phyloP scores from a whole-genome alignment of 2,329 filamentous ascomycete species.

The Curvularia sp. region DNA sequence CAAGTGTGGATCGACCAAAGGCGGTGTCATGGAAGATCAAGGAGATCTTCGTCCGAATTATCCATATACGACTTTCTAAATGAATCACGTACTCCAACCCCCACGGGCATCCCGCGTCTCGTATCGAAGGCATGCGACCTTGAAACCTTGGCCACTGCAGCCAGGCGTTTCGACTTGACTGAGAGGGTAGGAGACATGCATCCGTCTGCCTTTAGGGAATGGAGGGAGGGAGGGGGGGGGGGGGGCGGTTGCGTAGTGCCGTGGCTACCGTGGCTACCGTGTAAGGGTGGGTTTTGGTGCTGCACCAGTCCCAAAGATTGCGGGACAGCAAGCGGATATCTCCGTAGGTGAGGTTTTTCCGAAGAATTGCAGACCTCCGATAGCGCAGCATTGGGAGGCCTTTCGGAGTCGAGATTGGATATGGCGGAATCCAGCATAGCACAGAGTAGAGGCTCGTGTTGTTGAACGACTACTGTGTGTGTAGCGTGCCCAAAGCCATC shows the following conservation, averaged over 20 bases:
- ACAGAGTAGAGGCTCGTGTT: slow-evolving; percentile 14
- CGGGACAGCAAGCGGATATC: slow-evolving; percentile 14
- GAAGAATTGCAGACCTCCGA: slow-evolving; percentile 10
- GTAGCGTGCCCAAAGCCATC: slow-evolving; percentile 24
- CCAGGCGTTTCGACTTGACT: slow-evolving; percentile 16
- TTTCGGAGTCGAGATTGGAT: slow-evolving; percentile 9
- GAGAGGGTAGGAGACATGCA: slow-evolving; percentile 12
- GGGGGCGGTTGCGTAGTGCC: slow-evolving; percentile 24
- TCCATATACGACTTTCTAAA: slow-evolving; percentile 34
- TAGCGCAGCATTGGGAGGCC: background rate
- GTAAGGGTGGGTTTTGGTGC: slow-evolving; percentile 10
- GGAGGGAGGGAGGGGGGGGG: slow-evolving; percentile 12
- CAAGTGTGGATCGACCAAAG: slow-evolving; percentile 25
- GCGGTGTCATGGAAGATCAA: slow-evolving; percentile 16
- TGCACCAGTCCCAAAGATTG: slow-evolving; percentile 14
- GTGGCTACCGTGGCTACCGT: background rate
- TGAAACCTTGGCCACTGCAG: slow-evolving; percentile 13
- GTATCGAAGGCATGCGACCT: slow-evolving; percentile 25
- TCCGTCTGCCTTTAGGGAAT: slow-evolving; percentile 9
- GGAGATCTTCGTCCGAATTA: slow-evolving; percentile 18
- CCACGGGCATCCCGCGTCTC: slow-evolving; percentile 34
- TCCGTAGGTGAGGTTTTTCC: slow-evolving; percentile 18
- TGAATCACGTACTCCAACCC: slow-evolving; percentile 41
- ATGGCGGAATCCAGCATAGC: slow-evolving; percentile 16
- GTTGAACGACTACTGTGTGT: slow-evolving; percentile 23